phyloP scores from a whole-genome alignment of 1,139 yeast species.

The Hansenula lynferdii region DNA sequence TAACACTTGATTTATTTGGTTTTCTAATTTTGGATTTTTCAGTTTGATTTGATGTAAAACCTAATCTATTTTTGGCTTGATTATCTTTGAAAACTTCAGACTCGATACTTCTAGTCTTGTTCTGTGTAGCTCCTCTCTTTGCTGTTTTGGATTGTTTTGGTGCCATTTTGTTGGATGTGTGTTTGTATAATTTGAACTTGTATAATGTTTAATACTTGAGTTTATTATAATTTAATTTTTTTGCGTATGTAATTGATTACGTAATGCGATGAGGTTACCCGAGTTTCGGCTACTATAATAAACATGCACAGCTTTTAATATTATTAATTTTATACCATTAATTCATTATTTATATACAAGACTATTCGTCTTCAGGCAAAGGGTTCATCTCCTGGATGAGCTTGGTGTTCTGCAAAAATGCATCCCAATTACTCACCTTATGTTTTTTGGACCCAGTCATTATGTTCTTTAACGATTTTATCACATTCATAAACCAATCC shows the following conservation, averaged over 20 bases:
- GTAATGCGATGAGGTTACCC: too few relatives aligned
- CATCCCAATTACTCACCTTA: not conserved
- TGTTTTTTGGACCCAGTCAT: not conserved
- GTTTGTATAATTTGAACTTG: not conserved
- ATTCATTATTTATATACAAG: not conserved
- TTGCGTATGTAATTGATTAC: too few relatives aligned
- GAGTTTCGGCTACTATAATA: too few relatives aligned
- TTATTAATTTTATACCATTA: too few relatives aligned
- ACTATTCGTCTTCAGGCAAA: not conserved
- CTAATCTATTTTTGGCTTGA: slow-evolving; percentile 60
- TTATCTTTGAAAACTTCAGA: slow-evolving; percentile 65
- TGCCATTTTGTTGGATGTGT: slow-evolving; percentile 32
- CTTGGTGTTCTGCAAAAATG: not conserved
- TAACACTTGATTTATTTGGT: slow-evolving; percentile 47
- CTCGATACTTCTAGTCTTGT: slow-evolving; percentile 50
- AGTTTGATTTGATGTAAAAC: slow-evolving; percentile 56
- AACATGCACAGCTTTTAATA: too few relatives aligned
- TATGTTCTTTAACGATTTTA: slow-evolving; percentile 1
- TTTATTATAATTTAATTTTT: too few relatives aligned
- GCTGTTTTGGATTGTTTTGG: slow-evolving; percentile 55
- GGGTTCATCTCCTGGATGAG: not conserved
- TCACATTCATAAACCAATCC: not conserved
- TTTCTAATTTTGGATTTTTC: slow-evolving; percentile 53
- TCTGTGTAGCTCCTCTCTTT: slow-evolving; percentile 48
- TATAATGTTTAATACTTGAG: too few relatives aligned